Percentiles rank a stretch among this genome's conserved stretches.
These are phyloP conservation scores for Ophryocystis elektroscirrha DNA, from an alignment of 169 alveolate genomes.

Conservation along the genomic window DNA sequence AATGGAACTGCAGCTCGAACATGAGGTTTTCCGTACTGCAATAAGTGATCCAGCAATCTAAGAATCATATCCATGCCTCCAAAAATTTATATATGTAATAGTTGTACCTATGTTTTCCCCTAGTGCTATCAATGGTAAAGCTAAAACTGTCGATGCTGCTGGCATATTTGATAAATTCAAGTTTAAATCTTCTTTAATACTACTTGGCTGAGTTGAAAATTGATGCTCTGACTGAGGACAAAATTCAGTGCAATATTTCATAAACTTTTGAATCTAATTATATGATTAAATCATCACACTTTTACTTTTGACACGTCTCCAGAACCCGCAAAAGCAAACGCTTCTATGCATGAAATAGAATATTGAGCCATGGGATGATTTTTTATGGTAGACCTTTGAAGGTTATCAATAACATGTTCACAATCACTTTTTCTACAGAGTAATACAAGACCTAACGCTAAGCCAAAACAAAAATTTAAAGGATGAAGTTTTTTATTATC, in stretches of 20 bases:
- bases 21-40: conserved; percentile 59
- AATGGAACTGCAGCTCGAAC: conserved; percentile 89
- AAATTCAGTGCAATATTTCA: not conserved
- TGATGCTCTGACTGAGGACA: conserved; percentile 1
- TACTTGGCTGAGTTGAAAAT: not conserved
- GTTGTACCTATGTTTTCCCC: conserved; percentile 48
- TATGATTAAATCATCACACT: not conserved
- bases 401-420: not conserved
- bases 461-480: not conserved
- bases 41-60: conserved; percentile 57
- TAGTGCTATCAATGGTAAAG: conserved; percentile 71
- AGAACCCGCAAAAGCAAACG: conserved; percentile 65
- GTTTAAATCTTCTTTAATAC: not conserved
- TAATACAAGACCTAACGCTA: not conserved
- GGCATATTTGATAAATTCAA: not conserved
- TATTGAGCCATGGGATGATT: not conserved
- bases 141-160: conserved; percentile 49
- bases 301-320: conserved; percentile 81
- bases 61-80: conserved; percentile 27
- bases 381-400: not conserved
- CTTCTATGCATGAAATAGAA: not conserved
- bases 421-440: not conserved
- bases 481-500: not conserved
- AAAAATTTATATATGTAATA: not conserved
- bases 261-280: not conserved